Conservation (phyloP, 192 early-diverging fungal genomes). For the Backusella australiensis region DNA sequence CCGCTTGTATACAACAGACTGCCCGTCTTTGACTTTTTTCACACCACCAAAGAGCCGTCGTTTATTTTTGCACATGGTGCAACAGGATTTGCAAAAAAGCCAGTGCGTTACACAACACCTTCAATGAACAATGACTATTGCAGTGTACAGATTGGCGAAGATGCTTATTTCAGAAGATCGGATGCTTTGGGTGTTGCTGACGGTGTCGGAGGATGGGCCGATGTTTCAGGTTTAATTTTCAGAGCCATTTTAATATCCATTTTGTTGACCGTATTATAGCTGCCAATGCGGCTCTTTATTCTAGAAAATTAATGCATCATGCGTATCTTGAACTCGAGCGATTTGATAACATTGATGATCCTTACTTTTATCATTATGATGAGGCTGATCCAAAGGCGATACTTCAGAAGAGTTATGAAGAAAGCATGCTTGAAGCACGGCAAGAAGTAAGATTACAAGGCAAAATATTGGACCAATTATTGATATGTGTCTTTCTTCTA, state of each 20-base stretch:
- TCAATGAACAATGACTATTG: constrained; percentile 47
- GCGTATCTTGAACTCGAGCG: constrained; percentile 78
- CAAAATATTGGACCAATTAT: background rate
- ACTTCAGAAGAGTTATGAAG: constrained; percentile 75
- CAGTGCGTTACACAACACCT: constrained; percentile 10
- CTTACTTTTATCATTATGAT: constrained; percentile 76
- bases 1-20: background rate
- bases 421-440: constrained; percentile 69
- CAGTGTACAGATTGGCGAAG: constrained; percentile 83
- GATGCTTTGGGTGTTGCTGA: constrained; percentile 93
- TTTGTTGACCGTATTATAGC: constrained; percentile 39
- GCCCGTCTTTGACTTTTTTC: background rate
- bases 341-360: constrained; percentile 80
- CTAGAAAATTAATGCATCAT: constrained; percentile 94
- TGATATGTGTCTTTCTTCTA: constrained; percentile 8
- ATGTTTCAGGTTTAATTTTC: constrained; percentile 20
- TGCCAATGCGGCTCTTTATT: constrained; percentile 89
- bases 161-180: constrained; percentile 85
- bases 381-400: constrained; percentile 77
- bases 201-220: constrained; percentile 92
- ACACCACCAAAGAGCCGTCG: constrained; percentile 3
- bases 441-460: constrained; percentile 42
- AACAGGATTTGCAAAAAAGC: constrained; percentile 24
- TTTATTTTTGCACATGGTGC: constrained; percentile 29
- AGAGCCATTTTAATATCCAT: too few species aligned